Evolutionary conservation across 768 basidiomycete species (phyloP).

Genomic region (Phlegmacium glaucopus): DNA sequence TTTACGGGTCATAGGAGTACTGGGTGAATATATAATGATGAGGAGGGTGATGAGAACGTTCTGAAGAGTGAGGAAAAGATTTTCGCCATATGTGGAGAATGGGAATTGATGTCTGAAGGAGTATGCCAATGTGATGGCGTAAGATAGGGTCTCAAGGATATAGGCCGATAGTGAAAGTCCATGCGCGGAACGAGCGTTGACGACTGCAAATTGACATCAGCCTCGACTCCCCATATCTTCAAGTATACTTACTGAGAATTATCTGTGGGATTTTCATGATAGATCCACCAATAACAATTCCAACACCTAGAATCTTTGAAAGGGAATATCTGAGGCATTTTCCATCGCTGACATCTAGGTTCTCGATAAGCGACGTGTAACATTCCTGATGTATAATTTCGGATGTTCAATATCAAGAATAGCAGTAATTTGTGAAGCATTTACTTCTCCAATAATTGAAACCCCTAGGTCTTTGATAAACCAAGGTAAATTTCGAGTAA

Average conservation of each 20-base stretch:
- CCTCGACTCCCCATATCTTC: too few species aligned
- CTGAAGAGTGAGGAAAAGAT: slow-evolving; percentile 88
- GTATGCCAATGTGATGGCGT: slow-evolving; percentile 87
- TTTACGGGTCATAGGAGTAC: slow-evolving; percentile 8
- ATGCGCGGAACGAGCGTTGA: slow-evolving; percentile 30
- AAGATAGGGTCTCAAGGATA: slow-evolving; percentile 85
- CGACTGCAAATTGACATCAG: slow-evolving; percentile 32
- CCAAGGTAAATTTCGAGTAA: slow-evolving; percentile 79
- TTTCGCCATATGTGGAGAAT: slow-evolving; percentile 98
- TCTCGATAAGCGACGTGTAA: slow-evolving; percentile 86
- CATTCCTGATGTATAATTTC: slow-evolving; percentile 73
- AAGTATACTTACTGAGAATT: slow-evolving; percentile 52
- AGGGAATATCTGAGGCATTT: slow-evolving; percentile 88
- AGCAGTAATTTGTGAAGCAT: slow-evolving; percentile 9
- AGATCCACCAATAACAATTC: slow-evolving; percentile 87
- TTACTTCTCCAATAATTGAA: slow-evolving; percentile 77
- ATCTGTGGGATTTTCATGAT: slow-evolving; percentile 97
- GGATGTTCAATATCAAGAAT: neutral
- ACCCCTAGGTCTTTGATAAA: slow-evolving; percentile 80
- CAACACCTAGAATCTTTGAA: slow-evolving; percentile 90
- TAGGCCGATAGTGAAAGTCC: slow-evolving; percentile 20
- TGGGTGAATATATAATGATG: slow-evolving; percentile 65
- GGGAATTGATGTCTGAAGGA: slow-evolving; percentile 84
- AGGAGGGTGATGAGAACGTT: slow-evolving; percentile 86
- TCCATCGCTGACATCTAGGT: slow-evolving; percentile 72